Percentiles rank a stretch among this genome's conserved stretches.
Conservation (phyloP, 2,329 filamentous ascomycete species). For the Aspergillus sp. region DNA sequence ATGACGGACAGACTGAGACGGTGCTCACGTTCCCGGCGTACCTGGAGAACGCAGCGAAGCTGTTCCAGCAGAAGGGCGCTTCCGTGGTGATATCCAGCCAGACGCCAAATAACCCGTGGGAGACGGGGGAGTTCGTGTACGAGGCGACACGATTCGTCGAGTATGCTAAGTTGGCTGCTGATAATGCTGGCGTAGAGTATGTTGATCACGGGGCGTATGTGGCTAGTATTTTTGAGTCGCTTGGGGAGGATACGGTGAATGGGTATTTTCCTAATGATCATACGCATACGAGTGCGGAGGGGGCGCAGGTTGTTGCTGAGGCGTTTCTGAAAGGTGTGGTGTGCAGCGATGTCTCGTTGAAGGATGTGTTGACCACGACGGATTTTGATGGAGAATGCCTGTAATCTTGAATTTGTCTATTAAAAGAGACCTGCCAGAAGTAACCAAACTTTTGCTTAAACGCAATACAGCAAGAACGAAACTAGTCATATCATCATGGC, state of each 20-base stretch:
- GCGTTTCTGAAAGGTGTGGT: conserved; percentile 54
- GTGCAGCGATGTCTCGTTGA: conserved; percentile 43
- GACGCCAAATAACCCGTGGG: conserved; percentile 60
- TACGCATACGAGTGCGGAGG: conserved; percentile 53
- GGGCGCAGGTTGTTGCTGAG: conserved; percentile 51
- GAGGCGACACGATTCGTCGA: conserved; percentile 49
- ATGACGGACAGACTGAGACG: conserved; percentile 47
- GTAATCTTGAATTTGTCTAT: conserved; percentile 3
- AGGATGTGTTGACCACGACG: conserved; percentile 26
- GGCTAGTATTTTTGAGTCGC: conserved; percentile 46
- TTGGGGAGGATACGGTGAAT: conserved; percentile 48
- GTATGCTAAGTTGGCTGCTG: conserved; percentile 47
- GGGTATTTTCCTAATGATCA: conserved; percentile 54
- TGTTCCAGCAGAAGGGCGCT: conserved; percentile 52
- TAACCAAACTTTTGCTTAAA: not conserved
- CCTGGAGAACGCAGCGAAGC: conserved; percentile 50
- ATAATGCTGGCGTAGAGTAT: conserved; percentile 43
- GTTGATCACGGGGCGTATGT: conserved; percentile 57
- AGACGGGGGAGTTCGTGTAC: conserved; percentile 48
- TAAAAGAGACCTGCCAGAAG: too few relatives aligned
- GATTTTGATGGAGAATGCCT: conserved; percentile 23
- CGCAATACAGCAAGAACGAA: not conserved
- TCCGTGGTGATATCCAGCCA: conserved; percentile 53
- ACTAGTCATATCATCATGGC: not conserved
- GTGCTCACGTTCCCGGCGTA: conserved; percentile 58